Evolutionary conservation across 352 stramenopile genomes (phyloP).

Genomic region (Globisporangium yorkense): DNA sequence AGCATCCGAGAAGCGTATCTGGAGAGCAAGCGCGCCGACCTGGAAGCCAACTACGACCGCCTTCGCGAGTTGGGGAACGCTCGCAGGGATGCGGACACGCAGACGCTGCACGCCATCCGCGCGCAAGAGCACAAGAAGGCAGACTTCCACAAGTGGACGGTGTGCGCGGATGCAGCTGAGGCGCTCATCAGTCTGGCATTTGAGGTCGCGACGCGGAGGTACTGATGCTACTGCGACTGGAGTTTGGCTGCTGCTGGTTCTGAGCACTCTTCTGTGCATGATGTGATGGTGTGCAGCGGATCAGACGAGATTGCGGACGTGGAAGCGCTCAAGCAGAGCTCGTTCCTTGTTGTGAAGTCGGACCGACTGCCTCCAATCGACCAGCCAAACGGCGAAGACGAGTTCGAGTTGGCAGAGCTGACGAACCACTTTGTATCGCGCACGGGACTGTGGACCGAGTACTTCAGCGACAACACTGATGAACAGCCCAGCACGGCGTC

Average conservation of each 20-base stretch:
- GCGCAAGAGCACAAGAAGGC: constrained; percentile 19
- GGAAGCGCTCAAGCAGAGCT: constrained; percentile 16
- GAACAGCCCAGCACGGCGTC: not conserved
- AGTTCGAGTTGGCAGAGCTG: constrained; percentile 19
- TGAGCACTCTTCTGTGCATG: constrained; percentile 6
- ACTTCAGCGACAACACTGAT: not conserved
- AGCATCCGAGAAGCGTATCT: constrained; percentile 34
- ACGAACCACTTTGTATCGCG: constrained; percentile 19
- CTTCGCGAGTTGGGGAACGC: constrained; percentile 26
- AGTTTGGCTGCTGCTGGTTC: not conserved
- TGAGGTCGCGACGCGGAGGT: constrained; percentile 21
- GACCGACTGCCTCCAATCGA: not conserved
- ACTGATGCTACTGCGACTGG: not conserved
- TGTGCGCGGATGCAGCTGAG: constrained; percentile 27
- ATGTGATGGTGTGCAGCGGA: not conserved
- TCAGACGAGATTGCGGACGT: constrained; percentile 15
- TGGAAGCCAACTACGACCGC: constrained; percentile 44
- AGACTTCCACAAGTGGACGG: constrained; percentile 10
- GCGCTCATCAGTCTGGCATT: constrained; percentile 25
- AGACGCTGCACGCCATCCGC: constrained; percentile 28
- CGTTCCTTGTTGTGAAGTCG: constrained; percentile 14
- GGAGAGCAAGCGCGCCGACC: constrained; percentile 26
- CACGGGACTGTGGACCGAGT: constrained; percentile 19
- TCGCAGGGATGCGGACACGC: constrained; percentile 30
- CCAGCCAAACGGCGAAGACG: constrained; percentile 1